These are phyloP conservation scores for Phytophthora pistaciae DNA, from an alignment of 352 stramenopile species.

Conservation along the genomic window DNA sequence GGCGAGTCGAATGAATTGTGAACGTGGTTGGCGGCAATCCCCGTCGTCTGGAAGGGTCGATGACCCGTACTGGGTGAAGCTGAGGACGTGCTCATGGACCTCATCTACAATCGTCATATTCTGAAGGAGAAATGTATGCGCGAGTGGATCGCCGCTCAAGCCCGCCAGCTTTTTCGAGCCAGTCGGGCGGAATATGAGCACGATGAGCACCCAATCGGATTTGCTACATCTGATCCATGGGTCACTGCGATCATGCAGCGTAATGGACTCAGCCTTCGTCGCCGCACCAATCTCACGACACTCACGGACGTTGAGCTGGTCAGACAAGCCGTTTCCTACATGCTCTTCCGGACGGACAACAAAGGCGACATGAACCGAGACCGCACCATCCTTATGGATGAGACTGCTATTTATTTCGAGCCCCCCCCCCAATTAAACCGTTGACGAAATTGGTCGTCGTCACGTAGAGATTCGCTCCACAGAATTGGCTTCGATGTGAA, in stretches of 20 bases:
- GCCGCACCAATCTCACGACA: slow-evolving; percentile 30
- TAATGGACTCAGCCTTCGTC: slow-evolving; percentile 22
- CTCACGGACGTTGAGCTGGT: slow-evolving; percentile 24
- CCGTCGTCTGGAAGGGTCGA: not conserved
- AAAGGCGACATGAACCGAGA: slow-evolving; percentile 15
- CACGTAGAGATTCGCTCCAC: slow-evolving; percentile 33
- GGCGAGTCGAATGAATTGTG: slow-evolving; percentile 21
- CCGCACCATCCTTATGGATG: slow-evolving; percentile 32
- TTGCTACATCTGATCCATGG: slow-evolving; percentile 33
- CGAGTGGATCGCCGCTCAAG: slow-evolving; percentile 15
- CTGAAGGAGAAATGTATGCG: slow-evolving; percentile 24
- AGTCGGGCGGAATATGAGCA: slow-evolving; percentile 12
- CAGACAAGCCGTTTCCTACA: slow-evolving; percentile 15
- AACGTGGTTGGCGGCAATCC: not conserved
- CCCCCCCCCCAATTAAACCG: slow-evolving; percentile 9
- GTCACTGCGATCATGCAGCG: slow-evolving; percentile 28
- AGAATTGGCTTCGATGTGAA: slow-evolving; percentile 31
- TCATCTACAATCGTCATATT: slow-evolving; percentile 15
- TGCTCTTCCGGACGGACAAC: not conserved
- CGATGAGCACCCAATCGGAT: slow-evolving; percentile 15
- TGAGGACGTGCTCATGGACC: slow-evolving; percentile 8
- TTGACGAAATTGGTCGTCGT: slow-evolving; percentile 18
- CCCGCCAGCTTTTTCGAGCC: not conserved
- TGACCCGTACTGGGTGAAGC: slow-evolving; percentile 2
- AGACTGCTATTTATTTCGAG: slow-evolving; percentile 41